Evolutionary conservation across 495 filamentous ascomycete species (phyloP).

Genomic region (Sabuloglossum arenarium): DNA sequence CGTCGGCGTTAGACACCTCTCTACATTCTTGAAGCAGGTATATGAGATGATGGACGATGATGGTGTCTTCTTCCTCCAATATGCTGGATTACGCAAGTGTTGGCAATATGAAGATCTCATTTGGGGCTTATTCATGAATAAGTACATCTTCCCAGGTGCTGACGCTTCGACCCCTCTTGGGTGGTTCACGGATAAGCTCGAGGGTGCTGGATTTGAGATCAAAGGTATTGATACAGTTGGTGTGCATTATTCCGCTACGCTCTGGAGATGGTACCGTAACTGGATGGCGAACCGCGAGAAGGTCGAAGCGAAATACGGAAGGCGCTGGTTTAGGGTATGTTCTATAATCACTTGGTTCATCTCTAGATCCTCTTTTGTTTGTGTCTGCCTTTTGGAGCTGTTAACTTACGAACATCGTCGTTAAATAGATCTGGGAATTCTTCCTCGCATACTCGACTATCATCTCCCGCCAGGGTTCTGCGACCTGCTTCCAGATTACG

Average conservation of each 20-base stretch:
- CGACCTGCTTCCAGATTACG: conserved; percentile 90
- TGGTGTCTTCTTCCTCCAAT: conserved; percentile 65
- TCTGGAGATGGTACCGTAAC: conserved; percentile 98
- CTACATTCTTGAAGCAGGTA: conserved; percentile 45
- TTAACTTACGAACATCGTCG: background rate
- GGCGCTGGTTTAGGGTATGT: conserved; percentile 86
- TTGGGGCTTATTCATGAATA: conserved; percentile 86
- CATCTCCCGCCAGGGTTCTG: conserved; percentile 75
- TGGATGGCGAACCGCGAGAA: conserved; percentile 94
- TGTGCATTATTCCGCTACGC: conserved; percentile 90
- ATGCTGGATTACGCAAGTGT: conserved; percentile 55
- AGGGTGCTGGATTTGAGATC: conserved; percentile 59
- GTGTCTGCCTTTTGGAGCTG: too few species aligned
- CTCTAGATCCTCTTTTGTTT: background rate
- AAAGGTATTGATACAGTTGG: conserved; percentile 70
- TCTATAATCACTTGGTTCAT: background rate
- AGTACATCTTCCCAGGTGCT: conserved; percentile 77
- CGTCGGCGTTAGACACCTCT: conserved; percentile 59
- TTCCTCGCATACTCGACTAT: conserved; percentile 93
- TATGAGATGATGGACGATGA: conserved; percentile 79
- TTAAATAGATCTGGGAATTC: conserved; percentile 79
- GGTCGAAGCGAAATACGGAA: conserved; percentile 87
- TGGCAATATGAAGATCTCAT: conserved; percentile 85
- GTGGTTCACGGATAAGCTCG: conserved; percentile 45
- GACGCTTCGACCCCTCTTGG: conserved; percentile 68